phyloP scores from a whole-genome alignment of 495 filamentous ascomycete species.

The Aspergillus indologenus region DNA sequence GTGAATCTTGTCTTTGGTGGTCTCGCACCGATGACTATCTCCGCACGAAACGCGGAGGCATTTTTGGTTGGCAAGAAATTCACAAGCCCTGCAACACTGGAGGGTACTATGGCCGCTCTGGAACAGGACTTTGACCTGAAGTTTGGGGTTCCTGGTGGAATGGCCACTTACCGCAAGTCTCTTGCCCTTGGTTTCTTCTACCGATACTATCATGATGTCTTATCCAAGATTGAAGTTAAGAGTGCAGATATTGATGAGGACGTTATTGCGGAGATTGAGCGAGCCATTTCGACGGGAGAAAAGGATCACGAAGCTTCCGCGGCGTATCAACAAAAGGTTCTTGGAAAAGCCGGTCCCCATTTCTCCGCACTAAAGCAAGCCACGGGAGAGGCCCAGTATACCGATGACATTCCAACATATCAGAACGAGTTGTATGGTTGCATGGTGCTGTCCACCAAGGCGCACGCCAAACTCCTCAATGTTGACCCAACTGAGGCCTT shows the following conservation, averaged over 20 bases:
- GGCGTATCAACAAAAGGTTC: slow-evolving; percentile 62
- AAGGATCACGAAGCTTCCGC: slow-evolving; percentile 51
- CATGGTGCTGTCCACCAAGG: slow-evolving; percentile 83
- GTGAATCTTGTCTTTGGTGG: slow-evolving; percentile 83
- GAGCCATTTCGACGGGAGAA: slow-evolving; percentile 56
- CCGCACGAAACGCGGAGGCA: slow-evolving; percentile 69
- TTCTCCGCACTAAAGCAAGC: slow-evolving; percentile 91
- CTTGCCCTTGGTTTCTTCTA: slow-evolving; percentile 88
- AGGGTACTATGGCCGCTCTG: slow-evolving; percentile 81
- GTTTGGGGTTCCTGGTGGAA: slow-evolving; percentile 88
- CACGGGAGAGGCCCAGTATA: slow-evolving; percentile 93
- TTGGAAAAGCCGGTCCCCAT: slow-evolving; percentile 80
- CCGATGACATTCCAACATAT: slow-evolving; percentile 86
- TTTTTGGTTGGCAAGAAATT: slow-evolving; percentile 75
- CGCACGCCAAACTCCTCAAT: slow-evolving; percentile 79
- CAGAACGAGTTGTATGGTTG: slow-evolving; percentile 87
- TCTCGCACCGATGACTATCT: slow-evolving; percentile 84
- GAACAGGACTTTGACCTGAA: slow-evolving; percentile 81
- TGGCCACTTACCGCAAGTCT: slow-evolving; percentile 93
- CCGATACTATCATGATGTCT: slow-evolving; percentile 76
- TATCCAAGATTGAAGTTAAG: slow-evolving; percentile 48
- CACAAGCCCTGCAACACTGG: slow-evolving; percentile 74
- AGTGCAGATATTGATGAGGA: slow-evolving; percentile 49
- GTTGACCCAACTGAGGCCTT: slow-evolving; percentile 74
- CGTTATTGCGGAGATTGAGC: slow-evolving; percentile 56